These are phyloP conservation scores for Penicillium oxalicum DNA, from an alignment of 2,329 filamentous ascomycete species.

Conservation along the genomic window DNA sequence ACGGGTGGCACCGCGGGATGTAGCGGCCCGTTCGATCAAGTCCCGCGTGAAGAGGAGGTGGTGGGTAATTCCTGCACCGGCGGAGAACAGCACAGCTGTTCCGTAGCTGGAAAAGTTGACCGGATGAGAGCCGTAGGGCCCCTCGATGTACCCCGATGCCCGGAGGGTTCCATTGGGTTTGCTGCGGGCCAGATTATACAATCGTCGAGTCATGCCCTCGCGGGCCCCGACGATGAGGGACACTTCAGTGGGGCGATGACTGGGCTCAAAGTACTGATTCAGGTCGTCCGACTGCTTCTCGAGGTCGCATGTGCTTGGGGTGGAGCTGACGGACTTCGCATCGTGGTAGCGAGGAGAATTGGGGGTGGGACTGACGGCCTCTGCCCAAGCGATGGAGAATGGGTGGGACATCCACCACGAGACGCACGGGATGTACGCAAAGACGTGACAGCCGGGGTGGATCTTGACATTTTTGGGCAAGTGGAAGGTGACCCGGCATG, in stretches of 20 bases:
- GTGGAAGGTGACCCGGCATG: constrained; percentile 56
- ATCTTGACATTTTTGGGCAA: constrained; percentile 50
- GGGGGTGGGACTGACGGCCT: constrained; percentile 21
- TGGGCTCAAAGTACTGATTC: constrained; percentile 19
- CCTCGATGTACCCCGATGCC: constrained; percentile 55
- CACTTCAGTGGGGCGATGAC: constrained; percentile 34
- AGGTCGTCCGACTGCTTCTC: constrained; percentile 30
- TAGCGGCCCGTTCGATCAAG: constrained; percentile 48
- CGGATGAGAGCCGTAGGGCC: constrained; percentile 57
- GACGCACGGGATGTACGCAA: constrained; percentile 52
- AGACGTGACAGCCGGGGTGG: constrained; percentile 54
- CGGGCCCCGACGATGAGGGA: constrained; percentile 55
- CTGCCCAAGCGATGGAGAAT: constrained; percentile 45
- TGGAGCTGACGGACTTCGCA: constrained; percentile 7
- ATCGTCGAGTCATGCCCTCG: constrained; percentile 57
- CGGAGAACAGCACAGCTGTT: constrained; percentile 60
- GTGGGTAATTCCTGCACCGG: constrained; percentile 61
- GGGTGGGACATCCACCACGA: constrained; percentile 46
- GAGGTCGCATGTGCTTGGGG: constrained; percentile 21
- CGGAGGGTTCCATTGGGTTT: constrained; percentile 46
- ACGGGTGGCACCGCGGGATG: constrained; percentile 51
- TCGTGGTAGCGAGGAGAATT: constrained; percentile 14
- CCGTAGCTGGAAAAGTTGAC: constrained; percentile 55
- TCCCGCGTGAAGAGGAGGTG: constrained; percentile 57
- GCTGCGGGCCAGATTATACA: constrained; percentile 52